Percentiles rank a stretch among this genome's conserved stretches.
Conservation (phyloP, 139 green algal species). For the Dunaliella primolecta region DNA sequence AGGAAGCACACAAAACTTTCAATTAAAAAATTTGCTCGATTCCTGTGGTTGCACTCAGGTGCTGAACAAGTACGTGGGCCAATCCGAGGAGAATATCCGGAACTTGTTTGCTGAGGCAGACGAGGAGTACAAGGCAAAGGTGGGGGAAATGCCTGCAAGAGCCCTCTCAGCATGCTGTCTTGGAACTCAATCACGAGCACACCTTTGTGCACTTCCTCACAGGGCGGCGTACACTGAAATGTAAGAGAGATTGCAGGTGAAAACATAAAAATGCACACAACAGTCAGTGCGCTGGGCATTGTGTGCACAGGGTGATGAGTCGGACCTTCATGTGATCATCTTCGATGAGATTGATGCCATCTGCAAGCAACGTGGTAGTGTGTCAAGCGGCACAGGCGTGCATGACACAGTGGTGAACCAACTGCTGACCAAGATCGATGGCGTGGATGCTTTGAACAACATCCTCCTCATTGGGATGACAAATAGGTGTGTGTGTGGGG, state of each 20-base stretch:
- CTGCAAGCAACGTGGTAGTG: conserved; percentile 89
- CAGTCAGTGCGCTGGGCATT: too few relatives aligned
- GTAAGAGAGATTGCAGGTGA: too few relatives aligned
- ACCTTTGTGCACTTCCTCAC: too few relatives aligned
- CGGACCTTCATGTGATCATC: conserved; percentile 99
- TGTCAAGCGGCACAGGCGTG: conserved; percentile 78
- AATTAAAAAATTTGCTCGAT: too few relatives aligned
- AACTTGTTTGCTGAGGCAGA: conserved; percentile 96
- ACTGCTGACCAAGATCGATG: conserved; percentile 99
- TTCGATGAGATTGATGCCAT: conserved; percentile 99
- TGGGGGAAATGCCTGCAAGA: conserved; percentile 1
- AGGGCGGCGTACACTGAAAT: too few relatives aligned
- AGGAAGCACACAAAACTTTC: too few relatives aligned
- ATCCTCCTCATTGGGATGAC: conserved; percentile 94
- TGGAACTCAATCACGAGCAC: too few relatives aligned
- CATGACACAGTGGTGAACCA: conserved; percentile 99
- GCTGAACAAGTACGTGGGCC: conserved; percentile 88
- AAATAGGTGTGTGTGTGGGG: conserved; percentile 36
- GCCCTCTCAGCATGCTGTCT: too few relatives aligned
- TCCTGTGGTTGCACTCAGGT: too few relatives aligned
- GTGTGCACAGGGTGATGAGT: conserved; percentile 62
- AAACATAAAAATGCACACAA: too few relatives aligned
- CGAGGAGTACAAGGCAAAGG: conserved; percentile 69
- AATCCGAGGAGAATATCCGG: conserved; percentile 95
- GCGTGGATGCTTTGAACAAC: conserved; percentile 98